phyloP scores from a whole-genome alignment of 768 basidiomycete genomes.

The Mycena epipterygia region DNA sequence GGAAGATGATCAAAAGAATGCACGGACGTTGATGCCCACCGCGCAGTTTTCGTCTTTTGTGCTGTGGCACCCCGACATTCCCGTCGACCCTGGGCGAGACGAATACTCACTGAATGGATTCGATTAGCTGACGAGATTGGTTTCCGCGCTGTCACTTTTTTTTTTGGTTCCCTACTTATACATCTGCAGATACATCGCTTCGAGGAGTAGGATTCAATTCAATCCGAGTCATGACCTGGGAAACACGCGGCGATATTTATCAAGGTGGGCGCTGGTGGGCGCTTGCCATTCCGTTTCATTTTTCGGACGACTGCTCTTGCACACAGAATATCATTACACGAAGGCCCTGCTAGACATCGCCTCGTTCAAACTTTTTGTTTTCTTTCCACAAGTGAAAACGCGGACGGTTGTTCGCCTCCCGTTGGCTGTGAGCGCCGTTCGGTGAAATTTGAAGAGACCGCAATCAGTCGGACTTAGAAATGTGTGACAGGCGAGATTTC shows the following conservation, averaged over 20 bases:
- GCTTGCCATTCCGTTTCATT: background rate
- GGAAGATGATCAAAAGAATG: conserved; percentile 41
- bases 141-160: conserved; percentile 14
- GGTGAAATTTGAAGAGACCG: background rate
- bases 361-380: too few relatives aligned
- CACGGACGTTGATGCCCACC: conserved; percentile 58
- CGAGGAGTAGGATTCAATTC: conserved; percentile 22
- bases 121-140: conserved; percentile 72
- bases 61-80: conserved; percentile 83
- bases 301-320: too few relatives aligned
- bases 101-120: conserved; percentile 88
- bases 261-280: background rate
- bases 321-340: too few relatives aligned
- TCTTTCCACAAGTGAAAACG: too few relatives aligned
- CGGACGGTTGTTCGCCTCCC: too few relatives aligned
- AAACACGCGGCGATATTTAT: conserved; percentile 2
- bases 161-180: background rate
- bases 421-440: too few relatives aligned
- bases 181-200: conserved; percentile 22
- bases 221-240: conserved; percentile 18
- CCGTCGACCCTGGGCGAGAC: conserved; percentile 77
- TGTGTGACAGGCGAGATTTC: conserved; percentile 9
- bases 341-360: too few relatives aligned
- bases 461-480: background rate
- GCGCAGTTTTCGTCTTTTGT: conserved; percentile 75